Percentiles rank a stretch among this genome's conserved stretches.
Conservation (phyloP, 2,329 filamentous ascomycete genomes). For the Trichoderma koningii region DNA sequence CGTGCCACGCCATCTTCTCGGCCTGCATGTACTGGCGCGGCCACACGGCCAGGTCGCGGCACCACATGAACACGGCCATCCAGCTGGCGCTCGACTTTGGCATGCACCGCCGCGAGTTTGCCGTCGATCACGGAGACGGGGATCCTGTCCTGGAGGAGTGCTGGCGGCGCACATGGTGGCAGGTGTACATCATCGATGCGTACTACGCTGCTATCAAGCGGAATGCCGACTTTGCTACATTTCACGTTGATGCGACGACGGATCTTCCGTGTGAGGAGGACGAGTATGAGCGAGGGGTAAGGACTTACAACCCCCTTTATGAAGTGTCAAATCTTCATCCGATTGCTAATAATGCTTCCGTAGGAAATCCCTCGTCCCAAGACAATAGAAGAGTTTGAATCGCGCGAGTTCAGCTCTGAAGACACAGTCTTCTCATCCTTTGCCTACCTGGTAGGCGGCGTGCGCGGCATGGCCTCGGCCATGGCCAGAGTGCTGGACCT, state of each 20-base stretch:
- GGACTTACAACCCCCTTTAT: constrained; percentile 19
- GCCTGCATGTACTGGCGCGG: constrained; percentile 42
- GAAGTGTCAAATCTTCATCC: constrained; percentile 23
- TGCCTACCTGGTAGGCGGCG: constrained; percentile 66
- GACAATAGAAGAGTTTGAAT: constrained; percentile 63
- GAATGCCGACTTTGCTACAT: constrained; percentile 33
- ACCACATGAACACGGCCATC: constrained; percentile 51
- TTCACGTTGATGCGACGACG: constrained; percentile 54
- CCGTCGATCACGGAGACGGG: constrained; percentile 48
- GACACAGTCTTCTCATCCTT: constrained; percentile 63
- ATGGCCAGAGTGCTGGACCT: constrained; percentile 35
- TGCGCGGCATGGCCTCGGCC: constrained; percentile 43
- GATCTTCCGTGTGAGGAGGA: constrained; percentile 66
- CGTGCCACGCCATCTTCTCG: constrained; percentile 42
- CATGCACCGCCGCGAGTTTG: constrained; percentile 59
- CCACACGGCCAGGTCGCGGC: constrained; percentile 33
- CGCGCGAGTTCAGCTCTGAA: constrained; percentile 59
- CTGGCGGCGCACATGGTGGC: constrained; percentile 73
- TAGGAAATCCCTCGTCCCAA: constrained; percentile 45
- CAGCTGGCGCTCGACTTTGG: constrained; percentile 61
- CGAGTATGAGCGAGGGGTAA: constrained; percentile 51
- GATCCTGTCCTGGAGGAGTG: constrained; percentile 57
- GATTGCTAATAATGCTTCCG: not conserved
- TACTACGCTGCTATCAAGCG: constrained; percentile 40
- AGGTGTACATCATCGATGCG: constrained; percentile 63